These are phyloP conservation scores for Penicillium ochrochloron DNA, from an alignment of 495 filamentous ascomycete species.

Conservation along the genomic window DNA sequence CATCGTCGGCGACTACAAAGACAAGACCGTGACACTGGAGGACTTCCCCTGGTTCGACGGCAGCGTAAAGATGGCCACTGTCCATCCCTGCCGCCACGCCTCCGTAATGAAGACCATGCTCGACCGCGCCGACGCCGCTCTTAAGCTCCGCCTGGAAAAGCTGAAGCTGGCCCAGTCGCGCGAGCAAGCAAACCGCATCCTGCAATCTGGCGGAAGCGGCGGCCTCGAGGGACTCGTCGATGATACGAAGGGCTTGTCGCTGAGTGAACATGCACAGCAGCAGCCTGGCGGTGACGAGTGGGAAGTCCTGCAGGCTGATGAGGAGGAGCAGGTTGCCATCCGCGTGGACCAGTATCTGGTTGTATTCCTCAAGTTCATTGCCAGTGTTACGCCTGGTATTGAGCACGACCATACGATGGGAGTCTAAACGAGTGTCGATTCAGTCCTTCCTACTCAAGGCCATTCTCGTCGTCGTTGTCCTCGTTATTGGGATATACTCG, in stretches of 20 bases:
- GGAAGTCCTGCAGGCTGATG: conserved; percentile 73
- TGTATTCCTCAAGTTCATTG: conserved; percentile 98
- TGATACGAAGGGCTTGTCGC: conserved; percentile 54
- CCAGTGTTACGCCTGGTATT: conserved; percentile 93
- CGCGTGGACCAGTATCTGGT: conserved; percentile 97
- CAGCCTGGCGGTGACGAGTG: conserved; percentile 78
- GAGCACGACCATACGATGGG: conserved; percentile 99
- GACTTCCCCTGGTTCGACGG: conserved; percentile 90
- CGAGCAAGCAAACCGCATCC: conserved; percentile 41
- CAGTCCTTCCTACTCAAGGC: background rate
- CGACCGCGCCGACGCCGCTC: conserved; percentile 89
- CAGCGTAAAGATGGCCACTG: conserved; percentile 89
- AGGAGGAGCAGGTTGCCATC: conserved; percentile 86
- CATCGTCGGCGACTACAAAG: conserved; percentile 98
- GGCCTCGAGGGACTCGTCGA: conserved; percentile 71
- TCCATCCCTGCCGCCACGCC: conserved; percentile 93
- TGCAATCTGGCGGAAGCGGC: conserved; percentile 52
- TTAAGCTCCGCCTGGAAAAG: conserved; percentile 87
- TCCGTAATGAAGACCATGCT: conserved; percentile 97
- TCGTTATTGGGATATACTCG: background rate
- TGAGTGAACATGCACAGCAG: conserved; percentile 54
- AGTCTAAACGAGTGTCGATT: conserved; percentile 53
- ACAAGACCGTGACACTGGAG: conserved; percentile 98
- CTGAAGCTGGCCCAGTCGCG: conserved; percentile 57
- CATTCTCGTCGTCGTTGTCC: background rate